Base-by-base conservation (phyloP, 176 grass and related monocot genomes). In the Alopecurus myosuroides region DNA sequence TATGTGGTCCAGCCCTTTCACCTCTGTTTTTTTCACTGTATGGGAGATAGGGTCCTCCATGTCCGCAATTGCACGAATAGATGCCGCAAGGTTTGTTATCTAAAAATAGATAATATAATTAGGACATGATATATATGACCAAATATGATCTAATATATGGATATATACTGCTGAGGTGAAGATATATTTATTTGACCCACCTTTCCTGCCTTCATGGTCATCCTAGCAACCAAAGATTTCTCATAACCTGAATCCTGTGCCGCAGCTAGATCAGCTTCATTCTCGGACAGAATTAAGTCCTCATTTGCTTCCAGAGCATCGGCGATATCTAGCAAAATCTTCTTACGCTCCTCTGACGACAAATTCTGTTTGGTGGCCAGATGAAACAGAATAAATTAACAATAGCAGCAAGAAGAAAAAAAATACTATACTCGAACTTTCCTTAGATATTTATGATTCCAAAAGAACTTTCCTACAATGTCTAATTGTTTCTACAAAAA, bases 1-100 rank as follows among this genome's bases (percentile, higher is more conserved):
- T 48, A 19, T 70, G 3, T 29, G 64, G n/a, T 57, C 30, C 11
- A 41, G 75, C 60, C 31, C 44, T 55, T 78, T 91, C 20, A 96
- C 97, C 97, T 99, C 94, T 77, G 92, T 99, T 91, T 90, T 94
- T 92, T 95, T 94, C 63, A 99, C 56, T 62, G 90, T 94, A 74
- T 92, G 93, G 36, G 81, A 55, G 63, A 99, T 99, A 73, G 97
- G 97, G 30, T 99, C 94, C 40, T 94, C 94, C 97, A 97, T 99
- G 53, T 99, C 84, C 79, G 97, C 97, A 84, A 97, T 93, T 72
- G 80, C 76, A 79, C 92, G 86, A 63, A 99, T 92, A 0, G 90
- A 94, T 87, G 85, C 92, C 26, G 92, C 94, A 51, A 99, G 90
- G 71, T 85, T 89, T 64, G 84, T 86, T 92, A 99, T 99, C 97